These are phyloP conservation scores for Zygoascus flipseniorum DNA, from an alignment of 805 yeast species.

Conservation along the genomic window DNA sequence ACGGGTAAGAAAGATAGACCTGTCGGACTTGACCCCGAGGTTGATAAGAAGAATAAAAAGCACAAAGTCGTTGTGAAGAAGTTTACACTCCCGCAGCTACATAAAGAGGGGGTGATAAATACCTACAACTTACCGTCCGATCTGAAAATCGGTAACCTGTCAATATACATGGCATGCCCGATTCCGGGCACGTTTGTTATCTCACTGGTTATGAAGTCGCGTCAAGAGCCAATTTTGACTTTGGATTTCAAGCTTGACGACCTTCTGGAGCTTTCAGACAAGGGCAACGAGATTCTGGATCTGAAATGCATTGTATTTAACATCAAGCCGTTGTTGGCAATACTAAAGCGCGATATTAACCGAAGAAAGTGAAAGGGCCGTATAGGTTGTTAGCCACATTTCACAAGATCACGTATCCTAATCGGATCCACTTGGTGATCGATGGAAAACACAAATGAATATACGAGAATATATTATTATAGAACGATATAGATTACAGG, in stretches of 20 bases:
- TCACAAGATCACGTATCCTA: too few species aligned
- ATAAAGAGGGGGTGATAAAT: constrained; percentile 22
- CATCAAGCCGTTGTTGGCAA: constrained; percentile 18
- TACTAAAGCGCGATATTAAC: constrained; percentile 22
- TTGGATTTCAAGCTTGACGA: constrained; percentile 29
- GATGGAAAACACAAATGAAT: too few species aligned
- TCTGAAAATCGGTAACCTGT: constrained; percentile 16
- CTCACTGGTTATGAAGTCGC: constrained; percentile 24
- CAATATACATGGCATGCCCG: constrained; percentile 23
- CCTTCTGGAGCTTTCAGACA: constrained; percentile 24
- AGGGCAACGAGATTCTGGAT: constrained; percentile 20
- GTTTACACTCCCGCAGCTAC: constrained; percentile 21
- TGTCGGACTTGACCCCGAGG: constrained; percentile 13
- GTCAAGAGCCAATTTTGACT: constrained; percentile 24
- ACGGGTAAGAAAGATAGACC: constrained; percentile 22
- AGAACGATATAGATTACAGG: too few species aligned
- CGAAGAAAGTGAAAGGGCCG: constrained; percentile 2
- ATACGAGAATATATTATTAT: too few species aligned
- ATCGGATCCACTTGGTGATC: too few species aligned
- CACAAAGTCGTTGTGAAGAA: constrained; percentile 17
- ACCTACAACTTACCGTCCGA: constrained; percentile 22
- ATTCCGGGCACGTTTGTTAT: constrained; percentile 27
- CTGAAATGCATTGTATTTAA: constrained; percentile 24
- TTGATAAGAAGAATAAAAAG: constrained; percentile 6
- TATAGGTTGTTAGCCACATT: too few species aligned